Conservation (phyloP, 1,284 basidiomycete species). For the Rhizopogon parksii region DNA sequence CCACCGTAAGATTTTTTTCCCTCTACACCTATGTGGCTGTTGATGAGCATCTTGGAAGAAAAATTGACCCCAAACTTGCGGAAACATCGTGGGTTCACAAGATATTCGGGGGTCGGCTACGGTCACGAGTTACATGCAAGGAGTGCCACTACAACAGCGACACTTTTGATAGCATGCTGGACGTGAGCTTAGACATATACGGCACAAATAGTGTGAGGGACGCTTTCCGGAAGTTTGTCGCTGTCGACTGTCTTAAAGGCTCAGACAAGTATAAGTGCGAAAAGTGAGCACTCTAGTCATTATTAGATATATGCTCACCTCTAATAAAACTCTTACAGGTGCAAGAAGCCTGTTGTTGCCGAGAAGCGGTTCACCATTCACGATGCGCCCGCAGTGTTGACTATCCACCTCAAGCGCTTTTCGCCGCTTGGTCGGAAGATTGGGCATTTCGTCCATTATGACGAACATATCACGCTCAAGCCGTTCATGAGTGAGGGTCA, state of each 20-base stretch:
- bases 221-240: slow-evolving; percentile 79
- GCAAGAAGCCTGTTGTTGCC: slow-evolving; percentile 82
- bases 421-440: slow-evolving; percentile 87
- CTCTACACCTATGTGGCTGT: slow-evolving; percentile 3
- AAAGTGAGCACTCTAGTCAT: slow-evolving; percentile 55
- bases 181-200: slow-evolving; percentile 86
- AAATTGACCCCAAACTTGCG: slow-evolving; percentile 72
- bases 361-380: slow-evolving; percentile 87
- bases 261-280: slow-evolving; percentile 98
- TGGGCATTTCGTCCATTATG: slow-evolving; percentile 70
- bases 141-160: slow-evolving; percentile 87
- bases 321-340: slow-evolving; percentile 41
- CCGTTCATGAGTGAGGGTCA: slow-evolving; percentile 80
- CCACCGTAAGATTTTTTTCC: slow-evolving; percentile 49
- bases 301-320: slow-evolving; percentile 2
- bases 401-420: slow-evolving; percentile 96
- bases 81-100: slow-evolving; percentile 93
- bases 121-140: slow-evolving; percentile 89
- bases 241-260: slow-evolving; percentile 79
- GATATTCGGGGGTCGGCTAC: slow-evolving; percentile 88
- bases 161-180: slow-evolving; percentile 93
- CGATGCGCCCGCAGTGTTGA: slow-evolving; percentile 84
- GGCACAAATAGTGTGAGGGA: slow-evolving; percentile 59
- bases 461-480: slow-evolving; percentile 70
- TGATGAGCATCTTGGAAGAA: slow-evolving; percentile 39